Percentiles rank a stretch among this genome's conserved stretches.
Conservation (phyloP, 495 filamentous ascomycete species). For the Poronia punctata region DNA sequence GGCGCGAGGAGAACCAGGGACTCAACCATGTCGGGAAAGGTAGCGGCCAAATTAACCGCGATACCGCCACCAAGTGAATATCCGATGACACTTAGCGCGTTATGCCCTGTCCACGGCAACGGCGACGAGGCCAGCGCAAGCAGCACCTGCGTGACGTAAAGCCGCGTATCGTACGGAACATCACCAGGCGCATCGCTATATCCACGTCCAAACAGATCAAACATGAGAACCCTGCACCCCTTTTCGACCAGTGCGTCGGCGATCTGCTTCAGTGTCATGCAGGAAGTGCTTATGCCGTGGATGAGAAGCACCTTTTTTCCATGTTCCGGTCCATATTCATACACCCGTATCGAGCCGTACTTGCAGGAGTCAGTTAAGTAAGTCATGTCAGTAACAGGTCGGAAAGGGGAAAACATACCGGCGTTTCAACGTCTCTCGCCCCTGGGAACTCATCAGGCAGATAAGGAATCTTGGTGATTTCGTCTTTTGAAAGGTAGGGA, state of each 20-base stretch:
- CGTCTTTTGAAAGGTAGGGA: slow-evolving; percentile 21
- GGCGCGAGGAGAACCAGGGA: slow-evolving; percentile 71
- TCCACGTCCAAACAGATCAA: slow-evolving; percentile 75
- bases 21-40: slow-evolving; percentile 60
- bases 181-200: slow-evolving; percentile 65
- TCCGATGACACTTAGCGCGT: slow-evolving; percentile 62
- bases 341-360: slow-evolving; percentile 74
- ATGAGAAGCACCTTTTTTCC: slow-evolving; percentile 75
- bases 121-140: slow-evolving; percentile 61
- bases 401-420: slow-evolving; percentile 19
- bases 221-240: slow-evolving; percentile 78
- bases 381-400: slow-evolving; percentile 1
- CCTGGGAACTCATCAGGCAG: slow-evolving; percentile 35
- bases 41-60: slow-evolving; percentile 60
- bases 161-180: slow-evolving; percentile 57
- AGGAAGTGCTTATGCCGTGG: slow-evolving; percentile 83
- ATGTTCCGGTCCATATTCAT: slow-evolving; percentile 82
- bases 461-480: slow-evolving; percentile 28
- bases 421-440: slow-evolving; percentile 38
- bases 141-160: slow-evolving; percentile 70
- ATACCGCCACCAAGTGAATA: slow-evolving; percentile 83
- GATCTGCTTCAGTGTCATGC: slow-evolving; percentile 60
- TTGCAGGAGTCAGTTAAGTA: slow-evolving; percentile 31
- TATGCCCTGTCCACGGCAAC: slow-evolving; percentile 39
- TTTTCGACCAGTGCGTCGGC: slow-evolving; percentile 62